Percentiles rank a stretch among this genome's conserved stretches.
Conservation (phyloP, 2,329 filamentous ascomycete species). For the Cercospora janseana region DNA sequence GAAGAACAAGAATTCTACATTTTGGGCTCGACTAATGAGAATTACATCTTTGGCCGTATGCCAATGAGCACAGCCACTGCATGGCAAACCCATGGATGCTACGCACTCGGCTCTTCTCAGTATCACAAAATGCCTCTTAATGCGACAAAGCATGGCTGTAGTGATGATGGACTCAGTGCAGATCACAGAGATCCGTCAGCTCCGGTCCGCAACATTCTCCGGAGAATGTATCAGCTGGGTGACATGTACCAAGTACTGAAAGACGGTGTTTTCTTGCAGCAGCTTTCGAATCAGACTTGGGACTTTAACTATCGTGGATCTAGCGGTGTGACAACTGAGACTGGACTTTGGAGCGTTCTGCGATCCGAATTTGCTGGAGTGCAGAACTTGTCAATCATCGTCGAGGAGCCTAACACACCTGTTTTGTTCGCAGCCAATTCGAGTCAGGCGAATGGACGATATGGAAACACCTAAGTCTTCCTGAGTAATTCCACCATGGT, state of each 20-base stretch:
- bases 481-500: neutral
- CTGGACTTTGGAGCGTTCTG: slow-evolving; percentile 58
- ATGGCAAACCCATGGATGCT: slow-evolving; percentile 64
- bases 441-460: neutral
- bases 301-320: slow-evolving; percentile 52
- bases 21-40: slow-evolving; percentile 60
- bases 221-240: slow-evolving; percentile 59
- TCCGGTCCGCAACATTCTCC: slow-evolving; percentile 59
- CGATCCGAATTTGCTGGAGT: slow-evolving; percentile 45
- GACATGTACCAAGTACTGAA: slow-evolving; percentile 56
- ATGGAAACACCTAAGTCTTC: neutral
- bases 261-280: slow-evolving; percentile 55
- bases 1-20: slow-evolving; percentile 64
- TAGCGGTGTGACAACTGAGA: slow-evolving; percentile 52
- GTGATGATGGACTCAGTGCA: slow-evolving; percentile 54
- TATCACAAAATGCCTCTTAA: slow-evolving; percentile 58
- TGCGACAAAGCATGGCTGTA: slow-evolving; percentile 52
- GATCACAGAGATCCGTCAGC: slow-evolving; percentile 63
- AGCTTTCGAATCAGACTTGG: slow-evolving; percentile 56
- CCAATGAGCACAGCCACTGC: slow-evolving; percentile 59
- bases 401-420: slow-evolving; percentile 32
- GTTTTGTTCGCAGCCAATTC: neutral
- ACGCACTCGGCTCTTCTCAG: slow-evolving; percentile 53
- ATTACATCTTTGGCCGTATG: slow-evolving; percentile 64
- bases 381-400: slow-evolving; percentile 51